A percentile compares a stretch with the other conserved stretches of the same genome.
Evolutionary conservation across 129 eudicot genomes (phyloP).

Genomic region (Helianthus annuus): HanXRQr2.0-SUNRISE NC_035433.2:87871757-87872256

Average conservation of each 20-base stretch:
- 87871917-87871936: constrained; percentile 40
- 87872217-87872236: neutral
- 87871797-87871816: constrained; percentile 42
- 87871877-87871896: constrained; percentile 52
- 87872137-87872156: neutral
- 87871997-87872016: neutral
- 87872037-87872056: neutral
- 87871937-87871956: neutral
- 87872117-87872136: neutral
- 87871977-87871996: neutral
- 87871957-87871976: neutral
- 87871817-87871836: constrained; percentile 16
- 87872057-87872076: neutral
- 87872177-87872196: neutral
- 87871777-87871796: constrained; percentile 35
- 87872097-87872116: neutral
- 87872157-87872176: neutral
- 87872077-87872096: neutral
- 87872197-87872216: neutral
- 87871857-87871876: constrained; percentile 37
- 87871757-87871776: constrained; percentile 52
- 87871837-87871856: constrained; percentile 1
- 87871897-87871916: constrained; percentile 61
- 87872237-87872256: too few species aligned
- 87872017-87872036: neutral